Evolutionary conservation across 257 asterid genomes (phyloP), one percentile per base, ranked within the genome.

Genomic region (Gentiana straminea): DNA sequence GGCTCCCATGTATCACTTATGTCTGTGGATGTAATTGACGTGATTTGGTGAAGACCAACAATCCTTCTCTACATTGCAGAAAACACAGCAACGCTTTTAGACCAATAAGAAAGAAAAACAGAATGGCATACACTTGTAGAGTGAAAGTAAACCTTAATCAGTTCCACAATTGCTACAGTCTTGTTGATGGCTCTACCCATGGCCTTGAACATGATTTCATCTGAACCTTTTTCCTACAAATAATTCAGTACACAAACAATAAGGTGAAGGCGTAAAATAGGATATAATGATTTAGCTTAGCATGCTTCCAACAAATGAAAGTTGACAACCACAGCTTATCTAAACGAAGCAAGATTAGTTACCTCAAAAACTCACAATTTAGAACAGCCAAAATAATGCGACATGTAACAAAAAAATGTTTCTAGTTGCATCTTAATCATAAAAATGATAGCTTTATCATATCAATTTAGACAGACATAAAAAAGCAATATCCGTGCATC

Each of bases 1-100:
- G 98, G 98, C 75, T 91, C 98, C 96, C 95, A 91, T 44, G 92
- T 91, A 75, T 91, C 98, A 39, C 86, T 91, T 58, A 91, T 82
- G 66, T 91, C 95, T 32, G 84, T 84, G 77, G 98, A 91, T 49
- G 86, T 81, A 63, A 91, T 86, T 38, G 83, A 64, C 5, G 95
- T 84, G 49, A 81, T 70, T 75, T 91, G 98, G 81, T 86, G 94
- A 76, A 91, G 95, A 62, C 95, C 98, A 68, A 84, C 94, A 75
- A 91, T 86, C 73, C 98, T 84, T 80, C 98, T 79, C 98, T 86
- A 79, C 54, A 63, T 11, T 11, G 41, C 10, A 36, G 48, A 49
- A 52, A 52, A 36, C 43, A 38, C 3, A 51, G 45, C 9, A 60
- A 71, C 54, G 44, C 64, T 43, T 66, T 54, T 63, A 69, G 62